These are phyloP conservation scores for Ligustrum vulgare DNA, from an alignment of 257 asterid genomes.

Conservation along the genomic window DNA sequence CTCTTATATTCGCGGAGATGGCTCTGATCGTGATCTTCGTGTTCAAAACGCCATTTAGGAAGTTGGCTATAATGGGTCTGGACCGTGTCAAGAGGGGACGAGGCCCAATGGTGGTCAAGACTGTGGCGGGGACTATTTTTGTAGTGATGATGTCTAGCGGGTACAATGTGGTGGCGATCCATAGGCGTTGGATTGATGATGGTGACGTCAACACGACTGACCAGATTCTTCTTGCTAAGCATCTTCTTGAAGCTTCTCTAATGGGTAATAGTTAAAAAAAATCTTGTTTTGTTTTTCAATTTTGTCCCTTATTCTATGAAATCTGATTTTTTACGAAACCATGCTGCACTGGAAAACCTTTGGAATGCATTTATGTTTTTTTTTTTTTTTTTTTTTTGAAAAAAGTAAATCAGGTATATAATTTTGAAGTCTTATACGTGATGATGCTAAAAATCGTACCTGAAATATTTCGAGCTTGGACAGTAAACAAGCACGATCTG, in stretches of 20 bases:
- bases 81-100: constrained; percentile 50
- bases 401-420: no score
- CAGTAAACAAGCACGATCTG: no score
- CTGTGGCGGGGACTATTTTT: constrained; percentile 43
- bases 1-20: constrained; percentile 41
- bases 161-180: constrained; percentile 39
- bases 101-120: constrained; percentile 43
- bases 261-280: constrained; percentile 36
- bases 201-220: constrained; percentile 51
- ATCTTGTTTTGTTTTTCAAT: background rate
- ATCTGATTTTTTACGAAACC: background rate
- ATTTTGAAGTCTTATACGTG: no score
- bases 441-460: no score
- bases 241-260: constrained; percentile 52
- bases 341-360: constrained; percentile 3
- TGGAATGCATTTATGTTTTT: no score
- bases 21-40: constrained; percentile 42
- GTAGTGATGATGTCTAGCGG: constrained; percentile 40
- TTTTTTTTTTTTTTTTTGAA: no score
- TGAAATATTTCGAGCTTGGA: no score
- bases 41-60: constrained; percentile 52
- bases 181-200: constrained; percentile 32
- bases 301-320: constrained; percentile 1
- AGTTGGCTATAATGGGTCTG: constrained; percentile 40
- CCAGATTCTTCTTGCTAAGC: constrained; percentile 44